Evolutionary conservation across 192 early-diverging fungal genomes (phyloP).

Genomic region (Coemansia sp.): DNA sequence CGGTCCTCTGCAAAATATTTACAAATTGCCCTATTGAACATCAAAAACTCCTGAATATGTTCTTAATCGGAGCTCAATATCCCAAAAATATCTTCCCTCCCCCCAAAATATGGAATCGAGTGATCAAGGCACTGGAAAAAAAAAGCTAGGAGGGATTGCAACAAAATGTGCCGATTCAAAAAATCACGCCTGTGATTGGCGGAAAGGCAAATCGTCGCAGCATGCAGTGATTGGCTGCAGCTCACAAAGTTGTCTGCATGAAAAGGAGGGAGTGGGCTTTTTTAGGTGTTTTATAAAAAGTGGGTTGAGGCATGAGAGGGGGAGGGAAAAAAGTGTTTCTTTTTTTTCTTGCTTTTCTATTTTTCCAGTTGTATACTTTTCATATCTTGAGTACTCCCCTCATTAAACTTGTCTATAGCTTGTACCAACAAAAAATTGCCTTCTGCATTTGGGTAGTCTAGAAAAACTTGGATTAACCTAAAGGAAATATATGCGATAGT

Average conservation of each 20-base stretch:
- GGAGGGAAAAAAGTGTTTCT: slow-evolving; percentile 6
- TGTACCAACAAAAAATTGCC: neutral
- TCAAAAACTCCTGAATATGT: no score
- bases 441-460: neutral
- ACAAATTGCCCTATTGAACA: no score
- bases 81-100: no score
- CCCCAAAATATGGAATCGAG: neutral
- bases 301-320: neutral
- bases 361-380: slow-evolving; percentile 8
- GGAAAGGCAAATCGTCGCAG: slow-evolving; percentile 11
- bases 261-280: slow-evolving; percentile 7
- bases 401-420: neutral
- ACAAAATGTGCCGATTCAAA: slow-evolving; percentile 28
- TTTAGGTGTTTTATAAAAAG: slow-evolving; percentile 20
- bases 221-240: slow-evolving; percentile 37
- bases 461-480: no score
- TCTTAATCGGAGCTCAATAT: no score
- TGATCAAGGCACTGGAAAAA: slow-evolving; percentile 1
- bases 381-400: neutral
- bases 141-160: slow-evolving; percentile 12
- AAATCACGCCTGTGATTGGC: slow-evolving; percentile 40
- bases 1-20: no score
- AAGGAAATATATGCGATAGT: no score
- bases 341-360: slow-evolving; percentile 10
- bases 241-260: slow-evolving; percentile 25